Conservation (phyloP, 2,329 filamentous ascomycete species). For the Trichocomaceae sp. region DNA sequence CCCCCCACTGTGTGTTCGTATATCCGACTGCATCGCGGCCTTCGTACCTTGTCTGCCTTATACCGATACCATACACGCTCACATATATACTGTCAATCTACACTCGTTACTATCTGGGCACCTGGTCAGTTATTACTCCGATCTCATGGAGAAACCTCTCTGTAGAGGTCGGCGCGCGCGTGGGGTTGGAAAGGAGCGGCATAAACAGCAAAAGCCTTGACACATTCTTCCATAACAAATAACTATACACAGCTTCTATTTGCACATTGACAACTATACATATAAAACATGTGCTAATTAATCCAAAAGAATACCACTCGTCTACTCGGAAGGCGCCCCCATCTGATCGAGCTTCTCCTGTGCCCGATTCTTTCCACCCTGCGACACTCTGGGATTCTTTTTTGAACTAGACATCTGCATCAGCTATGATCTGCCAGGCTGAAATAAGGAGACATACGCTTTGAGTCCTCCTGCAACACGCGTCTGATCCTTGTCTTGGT, state of each 20-base stretch:
- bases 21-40: no score
- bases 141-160: no score
- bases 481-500: slow-evolving; percentile 15
- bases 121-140: no score
- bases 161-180: no score
- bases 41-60: no score
- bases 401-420: slow-evolving; percentile 11
- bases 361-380: slow-evolving; percentile 22
- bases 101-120: no score
- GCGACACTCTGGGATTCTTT: slow-evolving; percentile 19
- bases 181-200: not conserved
- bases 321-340: slow-evolving; percentile 9
- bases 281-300: no score
- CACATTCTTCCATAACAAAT: not conserved
- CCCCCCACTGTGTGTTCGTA: no score
- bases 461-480: slow-evolving; percentile 17
- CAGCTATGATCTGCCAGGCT: not conserved
- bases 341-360: slow-evolving; percentile 14
- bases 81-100: no score
- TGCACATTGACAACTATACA: not conserved
- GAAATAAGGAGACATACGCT: slow-evolving; percentile 14
- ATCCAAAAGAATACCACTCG: not conserved
- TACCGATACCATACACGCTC: no score
- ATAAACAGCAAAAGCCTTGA: not conserved
- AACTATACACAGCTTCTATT: not conserved